Percentiles rank a stretch among this genome's conserved stretches.
Evolutionary conservation across 441 rosid species (phyloP).

Genomic region (Isatis lusitanica): DNA sequence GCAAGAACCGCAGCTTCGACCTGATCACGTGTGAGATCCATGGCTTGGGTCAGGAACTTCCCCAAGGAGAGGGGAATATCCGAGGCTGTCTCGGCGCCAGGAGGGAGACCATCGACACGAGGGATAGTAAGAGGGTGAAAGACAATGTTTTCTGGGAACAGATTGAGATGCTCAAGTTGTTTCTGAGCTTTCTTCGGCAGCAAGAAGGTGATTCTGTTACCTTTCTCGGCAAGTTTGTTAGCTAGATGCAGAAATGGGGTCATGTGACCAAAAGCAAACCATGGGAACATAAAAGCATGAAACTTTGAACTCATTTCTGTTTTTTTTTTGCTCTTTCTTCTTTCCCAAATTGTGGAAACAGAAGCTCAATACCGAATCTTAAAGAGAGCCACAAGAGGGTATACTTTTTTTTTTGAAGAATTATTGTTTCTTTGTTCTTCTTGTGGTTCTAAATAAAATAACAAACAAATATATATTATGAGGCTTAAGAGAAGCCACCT

Average conservation of each 20-base stretch:
- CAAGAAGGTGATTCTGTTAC: slow-evolving; percentile 45
- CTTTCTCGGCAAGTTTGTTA: slow-evolving; percentile 44
- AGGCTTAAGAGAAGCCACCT: too few relatives aligned
- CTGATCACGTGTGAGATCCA: slow-evolving; percentile 58
- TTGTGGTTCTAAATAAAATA: too few relatives aligned
- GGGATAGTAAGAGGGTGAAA: slow-evolving; percentile 50
- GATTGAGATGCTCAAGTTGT: slow-evolving; percentile 44
- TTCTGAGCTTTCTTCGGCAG: slow-evolving; percentile 46
- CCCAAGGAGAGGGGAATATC: slow-evolving; percentile 47
- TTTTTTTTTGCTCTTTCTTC: neutral
- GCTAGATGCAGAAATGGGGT: slow-evolving; percentile 44
- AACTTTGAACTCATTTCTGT: too few relatives aligned
- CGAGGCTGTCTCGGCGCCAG: slow-evolving; percentile 60
- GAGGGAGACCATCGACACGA: slow-evolving; percentile 59
- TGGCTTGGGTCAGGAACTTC: slow-evolving; percentile 45
- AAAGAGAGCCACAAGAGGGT: too few relatives aligned
- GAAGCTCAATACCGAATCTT: too few relatives aligned
- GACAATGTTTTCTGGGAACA: slow-evolving; percentile 45
- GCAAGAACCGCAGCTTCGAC: slow-evolving; percentile 33
- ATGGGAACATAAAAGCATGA: slow-evolving; percentile 44
- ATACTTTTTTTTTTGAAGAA: too few relatives aligned
- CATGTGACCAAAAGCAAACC: slow-evolving; percentile 42
- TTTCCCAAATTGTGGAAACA: too few relatives aligned
- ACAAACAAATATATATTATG: too few relatives aligned
- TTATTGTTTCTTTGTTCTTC: too few relatives aligned